Conservation (phyloP, 2,329 filamentous ascomycete genomes). For the Aureobasidium sp. region DNA sequence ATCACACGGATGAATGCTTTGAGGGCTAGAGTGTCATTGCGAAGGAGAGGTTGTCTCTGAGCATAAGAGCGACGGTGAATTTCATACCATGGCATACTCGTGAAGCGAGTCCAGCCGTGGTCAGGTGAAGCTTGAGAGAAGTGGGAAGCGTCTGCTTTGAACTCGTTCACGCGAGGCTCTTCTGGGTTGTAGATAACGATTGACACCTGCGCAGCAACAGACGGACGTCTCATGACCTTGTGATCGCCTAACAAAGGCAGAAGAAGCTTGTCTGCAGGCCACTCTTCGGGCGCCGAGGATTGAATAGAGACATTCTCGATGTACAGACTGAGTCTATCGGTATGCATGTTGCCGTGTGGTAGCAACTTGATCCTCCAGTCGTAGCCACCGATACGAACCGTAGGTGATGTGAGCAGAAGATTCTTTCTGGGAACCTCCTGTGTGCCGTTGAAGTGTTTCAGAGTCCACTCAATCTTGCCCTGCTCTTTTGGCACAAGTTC, state of each 20-base stretch:
- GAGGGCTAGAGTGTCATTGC: constrained; percentile 67
- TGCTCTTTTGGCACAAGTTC: constrained; percentile 60
- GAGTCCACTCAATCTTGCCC: constrained; percentile 64
- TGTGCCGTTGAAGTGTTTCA: constrained; percentile 67
- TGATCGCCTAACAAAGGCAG: constrained; percentile 31
- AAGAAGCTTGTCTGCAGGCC: constrained; percentile 30
- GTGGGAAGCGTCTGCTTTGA: constrained; percentile 63
- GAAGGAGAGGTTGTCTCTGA: constrained; percentile 65
- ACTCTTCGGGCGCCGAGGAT: constrained; percentile 27
- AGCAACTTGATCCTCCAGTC: constrained; percentile 75
- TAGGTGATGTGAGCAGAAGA: constrained; percentile 64
- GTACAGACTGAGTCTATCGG: constrained; percentile 64
- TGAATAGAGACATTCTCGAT: constrained; percentile 64
- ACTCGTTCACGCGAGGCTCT: constrained; percentile 65
- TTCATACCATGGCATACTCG: constrained; percentile 62
- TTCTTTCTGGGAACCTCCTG: constrained; percentile 65
- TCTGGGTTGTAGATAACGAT: constrained; percentile 70
- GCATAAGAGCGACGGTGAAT: constrained; percentile 63
- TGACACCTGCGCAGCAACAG: constrained; percentile 65
- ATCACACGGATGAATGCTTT: constrained; percentile 68
- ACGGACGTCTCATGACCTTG: constrained; percentile 43
- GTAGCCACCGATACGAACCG: constrained; percentile 62
- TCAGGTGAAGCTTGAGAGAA: constrained; percentile 66
- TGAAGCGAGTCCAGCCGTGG: constrained; percentile 70
- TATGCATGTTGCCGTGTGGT: constrained; percentile 64